Conservation (phyloP, 2,329 filamentous ascomycete species). For the Penicillium occitanis region DNA sequence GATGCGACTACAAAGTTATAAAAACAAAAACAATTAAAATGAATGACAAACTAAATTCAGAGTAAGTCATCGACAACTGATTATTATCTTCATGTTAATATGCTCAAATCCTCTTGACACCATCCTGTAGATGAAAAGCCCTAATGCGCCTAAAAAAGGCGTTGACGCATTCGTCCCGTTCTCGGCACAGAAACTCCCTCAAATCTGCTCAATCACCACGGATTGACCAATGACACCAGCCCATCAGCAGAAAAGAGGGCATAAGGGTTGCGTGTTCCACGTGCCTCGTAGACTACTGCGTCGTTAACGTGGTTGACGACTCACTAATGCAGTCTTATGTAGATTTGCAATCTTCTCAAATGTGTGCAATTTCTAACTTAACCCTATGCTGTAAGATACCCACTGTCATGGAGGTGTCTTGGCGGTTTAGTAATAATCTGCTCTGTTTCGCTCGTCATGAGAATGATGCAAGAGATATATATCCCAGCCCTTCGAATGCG, state of each 20-base stretch:
- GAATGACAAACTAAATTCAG: background rate
- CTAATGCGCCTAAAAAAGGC: background rate
- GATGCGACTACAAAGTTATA: background rate
- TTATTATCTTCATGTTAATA: constrained; percentile 10
- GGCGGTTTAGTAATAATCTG: constrained; percentile 11
- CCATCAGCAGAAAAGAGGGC: background rate
- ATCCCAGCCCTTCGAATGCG: too few relatives aligned
- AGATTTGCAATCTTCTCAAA: constrained; percentile 9
- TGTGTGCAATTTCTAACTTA: background rate
- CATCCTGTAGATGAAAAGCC: background rate
- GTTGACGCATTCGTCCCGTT: background rate
- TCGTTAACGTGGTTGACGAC: background rate
- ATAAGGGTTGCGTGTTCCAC: background rate
- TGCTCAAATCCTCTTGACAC: constrained; percentile 23
- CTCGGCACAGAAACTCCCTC: background rate
- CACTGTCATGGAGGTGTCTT: background rate
- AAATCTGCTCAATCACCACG: constrained; percentile 6
- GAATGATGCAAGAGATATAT: background rate
- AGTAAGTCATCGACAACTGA: background rate
- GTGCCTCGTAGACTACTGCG: background rate
- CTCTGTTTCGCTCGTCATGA: constrained; percentile 1
- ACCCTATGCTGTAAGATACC: background rate
- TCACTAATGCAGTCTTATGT: background rate
- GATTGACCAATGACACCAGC: background rate
- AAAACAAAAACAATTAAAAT: background rate